These are phyloP conservation scores for Starmerella vitae DNA, from an alignment of 805 yeast genomes.

Conservation along the genomic window DNA sequence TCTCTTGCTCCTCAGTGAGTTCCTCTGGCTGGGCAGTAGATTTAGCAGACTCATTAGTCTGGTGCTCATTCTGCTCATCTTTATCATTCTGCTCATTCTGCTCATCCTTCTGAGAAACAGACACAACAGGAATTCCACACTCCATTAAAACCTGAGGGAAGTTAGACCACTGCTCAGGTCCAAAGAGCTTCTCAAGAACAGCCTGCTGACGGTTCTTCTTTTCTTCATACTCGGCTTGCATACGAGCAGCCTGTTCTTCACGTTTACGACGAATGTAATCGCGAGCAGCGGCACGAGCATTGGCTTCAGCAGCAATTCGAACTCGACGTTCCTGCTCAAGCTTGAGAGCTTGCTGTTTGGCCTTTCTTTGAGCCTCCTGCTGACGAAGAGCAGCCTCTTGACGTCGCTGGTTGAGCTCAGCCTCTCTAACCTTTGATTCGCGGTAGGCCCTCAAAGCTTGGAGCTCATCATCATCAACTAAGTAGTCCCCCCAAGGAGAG, in stretches of 20 bases:
- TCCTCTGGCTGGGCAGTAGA: background rate
- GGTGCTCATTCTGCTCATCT: constrained; percentile 1
- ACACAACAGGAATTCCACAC: background rate
- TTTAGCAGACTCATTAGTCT: constrained; percentile 6
- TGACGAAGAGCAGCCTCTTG: constrained; percentile 3
- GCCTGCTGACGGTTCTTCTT: constrained; percentile 11
- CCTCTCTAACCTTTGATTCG: constrained; percentile 2
- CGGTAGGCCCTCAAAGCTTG: constrained; percentile 12
- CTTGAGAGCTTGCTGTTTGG: constrained; percentile 5
- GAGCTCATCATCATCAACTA: constrained; percentile 11
- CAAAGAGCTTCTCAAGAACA: constrained; percentile 14
- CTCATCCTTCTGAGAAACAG: background rate
- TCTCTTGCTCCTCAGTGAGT: background rate
- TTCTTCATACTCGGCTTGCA: constrained; percentile 12
- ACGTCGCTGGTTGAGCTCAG: constrained; percentile 6
- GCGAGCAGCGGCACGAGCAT: constrained; percentile 15
- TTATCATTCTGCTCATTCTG: constrained; percentile 6
- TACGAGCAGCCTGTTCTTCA: constrained; percentile 7
- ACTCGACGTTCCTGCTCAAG: constrained; percentile 2
- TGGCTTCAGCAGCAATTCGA: constrained; percentile 9
- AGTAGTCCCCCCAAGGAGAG: no score
- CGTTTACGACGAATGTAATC: constrained; percentile 11
- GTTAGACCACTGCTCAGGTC: background rate
- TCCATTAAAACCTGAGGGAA: background rate
- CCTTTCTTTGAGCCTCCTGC: constrained; percentile 8